Base-by-base conservation (phyloP, 768 basidiomycete genomes). In the Mycena rosella region DNA sequence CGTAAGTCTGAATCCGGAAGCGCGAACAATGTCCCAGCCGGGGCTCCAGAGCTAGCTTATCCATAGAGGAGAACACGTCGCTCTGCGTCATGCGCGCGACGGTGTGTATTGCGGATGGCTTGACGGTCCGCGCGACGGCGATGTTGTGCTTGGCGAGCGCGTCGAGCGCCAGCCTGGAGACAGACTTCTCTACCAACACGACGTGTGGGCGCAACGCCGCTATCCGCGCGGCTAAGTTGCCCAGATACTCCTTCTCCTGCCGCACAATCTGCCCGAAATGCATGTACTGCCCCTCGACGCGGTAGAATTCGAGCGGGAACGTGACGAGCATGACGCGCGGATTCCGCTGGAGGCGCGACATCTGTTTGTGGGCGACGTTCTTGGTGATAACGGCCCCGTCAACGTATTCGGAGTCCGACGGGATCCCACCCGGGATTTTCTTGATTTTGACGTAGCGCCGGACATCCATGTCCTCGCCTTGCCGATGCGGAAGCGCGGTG, bases 381-480 rank as follows among this genome's bases (percentile, higher is more conserved):
- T 99, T 99, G 20, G 97, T 96, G 74, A 98, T 98, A 63, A 99
- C 96, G 6, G 93, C 94, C 15, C 98, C 98, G 60, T 96, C 93
- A 49, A 99, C 95, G 76, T 96, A 99, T 82, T 99, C 98, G 6
- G 96, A 98, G 77, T 99, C 95, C 29, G 84, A 87, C 22, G 97
- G 96, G 40, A 88, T 83, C 5, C 98, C 98, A 26, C 98, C 98
- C 0, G 98, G 97, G 18, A 99, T 92, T 80, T 97, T 97, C 84
- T 99, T 99, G 79, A 99, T 96, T 81, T 98, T 98, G 52, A 99
- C 96, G 73, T 97, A 98, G 42, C 91, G 88, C 34, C 97, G 86
- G 26, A 98, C 92, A 77, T 99, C 98, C 90, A 98, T 96, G 69
- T 95, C 93, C 72, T 96, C 94, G 2, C 95, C 95, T 75, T 94